phyloP scores from a whole-genome alignment of 2,329 filamentous ascomycete genomes.

The Penicillium aurantiogriseum region DNA sequence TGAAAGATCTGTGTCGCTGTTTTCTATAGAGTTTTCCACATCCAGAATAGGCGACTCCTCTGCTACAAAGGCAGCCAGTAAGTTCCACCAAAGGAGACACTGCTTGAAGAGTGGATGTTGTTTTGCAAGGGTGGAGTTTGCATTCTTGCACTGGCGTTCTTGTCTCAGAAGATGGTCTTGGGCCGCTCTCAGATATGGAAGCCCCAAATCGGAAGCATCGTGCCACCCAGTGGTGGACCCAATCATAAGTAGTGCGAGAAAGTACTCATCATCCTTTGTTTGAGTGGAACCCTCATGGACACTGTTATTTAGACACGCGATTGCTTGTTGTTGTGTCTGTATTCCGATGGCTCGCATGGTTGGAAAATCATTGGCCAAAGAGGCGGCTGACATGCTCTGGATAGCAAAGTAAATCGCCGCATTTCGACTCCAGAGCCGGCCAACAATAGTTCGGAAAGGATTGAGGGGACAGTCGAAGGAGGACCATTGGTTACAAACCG shows the following conservation, averaged over 20 bases:
- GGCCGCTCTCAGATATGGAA: slow-evolving; percentile 23
- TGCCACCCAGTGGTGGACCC: slow-evolving; percentile 25
- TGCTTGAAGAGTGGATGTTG: slow-evolving; percentile 25
- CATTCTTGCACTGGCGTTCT: slow-evolving; percentile 16
- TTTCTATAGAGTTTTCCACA: slow-evolving; percentile 15
- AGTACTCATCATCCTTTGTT: slow-evolving; percentile 24
- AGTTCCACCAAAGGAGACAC: slow-evolving; percentile 25
- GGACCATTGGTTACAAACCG: slow-evolving; percentile 26
- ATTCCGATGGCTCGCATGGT: slow-evolving; percentile 23
- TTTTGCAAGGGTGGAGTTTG: slow-evolving; percentile 19
- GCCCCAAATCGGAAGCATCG: slow-evolving; percentile 19
- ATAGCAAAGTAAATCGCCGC: slow-evolving; percentile 27
- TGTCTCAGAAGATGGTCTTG: slow-evolving; percentile 21
- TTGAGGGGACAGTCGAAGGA: slow-evolving; percentile 26
- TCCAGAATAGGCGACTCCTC: slow-evolving; percentile 21
- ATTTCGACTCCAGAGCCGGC: slow-evolving; percentile 24
- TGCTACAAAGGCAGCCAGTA: slow-evolving; percentile 23
- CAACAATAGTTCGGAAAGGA: slow-evolving; percentile 22
- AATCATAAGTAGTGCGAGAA: slow-evolving; percentile 23
- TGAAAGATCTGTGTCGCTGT: slow-evolving; percentile 16
- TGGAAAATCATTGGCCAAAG: slow-evolving; percentile 24
- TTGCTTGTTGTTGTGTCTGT: slow-evolving; percentile 26
- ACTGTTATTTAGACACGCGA: slow-evolving; percentile 21
- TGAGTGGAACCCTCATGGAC: slow-evolving; percentile 14
- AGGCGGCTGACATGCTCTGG: slow-evolving; percentile 27